These are phyloP conservation scores for Cicer yamashitae DNA, from an alignment of 306 rosid species.

Conservation along the genomic window DNA sequence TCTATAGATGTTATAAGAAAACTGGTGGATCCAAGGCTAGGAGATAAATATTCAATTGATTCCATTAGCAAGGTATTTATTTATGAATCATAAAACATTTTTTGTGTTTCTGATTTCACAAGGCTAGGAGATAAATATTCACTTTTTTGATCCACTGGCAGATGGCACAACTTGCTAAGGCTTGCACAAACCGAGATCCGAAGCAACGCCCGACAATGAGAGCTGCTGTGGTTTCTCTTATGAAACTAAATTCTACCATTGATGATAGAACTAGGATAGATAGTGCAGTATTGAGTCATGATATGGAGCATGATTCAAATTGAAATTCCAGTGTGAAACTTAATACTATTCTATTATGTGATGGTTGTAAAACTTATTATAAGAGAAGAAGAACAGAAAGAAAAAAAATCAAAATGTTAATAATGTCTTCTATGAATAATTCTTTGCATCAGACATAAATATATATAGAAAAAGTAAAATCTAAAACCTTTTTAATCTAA, in stretches of 20 bases:
- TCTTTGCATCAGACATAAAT: no score
- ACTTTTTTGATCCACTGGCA: constrained; percentile 46
- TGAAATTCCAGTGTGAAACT: no score
- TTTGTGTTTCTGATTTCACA: constrained; percentile 30
- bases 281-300: no score
- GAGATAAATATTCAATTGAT: constrained; percentile 74
- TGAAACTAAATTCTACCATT: constrained; percentile 64
- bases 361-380: no score
- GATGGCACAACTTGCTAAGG: constrained; percentile 81
- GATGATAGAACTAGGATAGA: no score
- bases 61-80: constrained; percentile 68
- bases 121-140: constrained; percentile 79
- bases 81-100: not conserved
- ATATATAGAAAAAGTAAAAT: no score
- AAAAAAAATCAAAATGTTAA: no score
- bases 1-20: constrained; percentile 63
- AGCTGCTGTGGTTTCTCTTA: constrained; percentile 77
- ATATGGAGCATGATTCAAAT: no score
- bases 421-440: no score
- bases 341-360: no score
- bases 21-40: constrained; percentile 81
- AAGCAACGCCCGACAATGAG: constrained; percentile 85
- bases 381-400: no score
- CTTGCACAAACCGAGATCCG: constrained; percentile 71
- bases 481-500: no score